Evolutionary conservation across 2,329 filamentous ascomycete species (phyloP).

Genomic region (Chaetomium sp.): DNA sequence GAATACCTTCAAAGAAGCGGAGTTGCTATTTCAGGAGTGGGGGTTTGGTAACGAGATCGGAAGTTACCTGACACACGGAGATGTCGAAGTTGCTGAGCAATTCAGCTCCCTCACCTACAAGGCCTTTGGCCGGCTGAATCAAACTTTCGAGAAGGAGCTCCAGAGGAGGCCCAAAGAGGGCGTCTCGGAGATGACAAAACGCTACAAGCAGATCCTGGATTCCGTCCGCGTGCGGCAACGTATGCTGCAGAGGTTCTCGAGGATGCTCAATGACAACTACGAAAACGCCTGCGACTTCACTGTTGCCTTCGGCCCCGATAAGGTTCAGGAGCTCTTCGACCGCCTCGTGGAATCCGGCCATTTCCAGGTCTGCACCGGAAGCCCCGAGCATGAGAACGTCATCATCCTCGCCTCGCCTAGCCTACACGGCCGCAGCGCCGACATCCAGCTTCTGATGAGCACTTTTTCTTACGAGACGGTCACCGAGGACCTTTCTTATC

Average conservation of each 20-base stretch:
- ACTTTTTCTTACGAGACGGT: conserved; percentile 60
- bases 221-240: conserved; percentile 94
- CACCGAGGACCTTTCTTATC: conserved; percentile 73
- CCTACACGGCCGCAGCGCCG: conserved; percentile 72
- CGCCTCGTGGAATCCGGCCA: conserved; percentile 80
- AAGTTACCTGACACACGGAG: conserved; percentile 84
- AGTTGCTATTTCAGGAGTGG: conserved; percentile 97
- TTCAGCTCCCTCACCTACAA: conserved; percentile 94
- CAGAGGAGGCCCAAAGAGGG: conserved; percentile 83
- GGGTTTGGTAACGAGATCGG: conserved; percentile 95
- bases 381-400: conserved; percentile 71
- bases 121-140: conserved; percentile 81
- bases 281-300: conserved; percentile 97
- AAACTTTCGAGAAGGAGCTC: conserved; percentile 89
- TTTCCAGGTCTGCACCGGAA: conserved; percentile 77
- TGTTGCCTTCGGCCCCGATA: conserved; percentile 69
- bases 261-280: conserved; percentile 87
- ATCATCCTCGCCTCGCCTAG: conserved; percentile 84
- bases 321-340: conserved; percentile 76
- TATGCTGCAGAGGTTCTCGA: conserved; percentile 93
- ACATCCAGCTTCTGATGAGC: conserved; percentile 83
- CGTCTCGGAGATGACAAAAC: conserved; percentile 87
- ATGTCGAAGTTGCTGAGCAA: conserved; percentile 96
- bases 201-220: conserved; percentile 93
- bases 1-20: conserved; percentile 98